phyloP scores from a whole-genome alignment of 2,329 filamentous ascomycete species.

The Lachnellula hyalina region DNA sequence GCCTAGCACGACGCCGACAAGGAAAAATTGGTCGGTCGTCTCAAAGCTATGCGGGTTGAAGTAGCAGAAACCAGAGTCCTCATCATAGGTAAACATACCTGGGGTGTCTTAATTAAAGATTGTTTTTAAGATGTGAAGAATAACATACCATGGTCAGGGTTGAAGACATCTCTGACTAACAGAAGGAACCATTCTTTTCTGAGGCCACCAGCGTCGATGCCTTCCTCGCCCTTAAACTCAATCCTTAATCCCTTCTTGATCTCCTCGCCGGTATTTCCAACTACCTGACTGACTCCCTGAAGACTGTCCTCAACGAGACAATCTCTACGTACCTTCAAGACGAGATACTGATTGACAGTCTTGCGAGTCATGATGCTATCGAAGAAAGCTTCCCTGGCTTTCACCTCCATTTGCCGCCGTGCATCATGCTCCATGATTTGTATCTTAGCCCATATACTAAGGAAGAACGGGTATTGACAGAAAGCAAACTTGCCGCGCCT shows the following conservation, averaged over 20 bases:
- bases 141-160: constrained; percentile 73
- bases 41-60: constrained; percentile 90
- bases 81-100: constrained; percentile 92
- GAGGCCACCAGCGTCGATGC: constrained; percentile 82
- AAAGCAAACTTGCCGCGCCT: constrained; percentile 73
- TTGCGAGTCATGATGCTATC: constrained; percentile 76
- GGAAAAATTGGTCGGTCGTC: constrained; percentile 84
- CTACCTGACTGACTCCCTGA: constrained; percentile 75
- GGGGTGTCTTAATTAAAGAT: constrained; percentile 9
- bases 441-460: constrained; percentile 90
- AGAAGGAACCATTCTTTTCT: constrained; percentile 94
- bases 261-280: constrained; percentile 74
- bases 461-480: constrained; percentile 86
- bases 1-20: constrained; percentile 82
- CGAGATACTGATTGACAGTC: constrained; percentile 69
- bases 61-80: constrained; percentile 86
- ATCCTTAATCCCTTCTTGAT: constrained; percentile 88
- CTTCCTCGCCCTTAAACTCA: constrained; percentile 82
- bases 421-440: constrained; percentile 86
- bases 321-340: constrained; percentile 72
- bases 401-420: constrained; percentile 80
- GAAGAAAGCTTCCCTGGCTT: constrained; percentile 85
- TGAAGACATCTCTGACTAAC: constrained; percentile 83
- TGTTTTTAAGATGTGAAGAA: not conserved
- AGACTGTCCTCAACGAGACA: constrained; percentile 87